phyloP scores from a whole-genome alignment of 257 asterid species.

The Solanum clarkiae region DNA sequence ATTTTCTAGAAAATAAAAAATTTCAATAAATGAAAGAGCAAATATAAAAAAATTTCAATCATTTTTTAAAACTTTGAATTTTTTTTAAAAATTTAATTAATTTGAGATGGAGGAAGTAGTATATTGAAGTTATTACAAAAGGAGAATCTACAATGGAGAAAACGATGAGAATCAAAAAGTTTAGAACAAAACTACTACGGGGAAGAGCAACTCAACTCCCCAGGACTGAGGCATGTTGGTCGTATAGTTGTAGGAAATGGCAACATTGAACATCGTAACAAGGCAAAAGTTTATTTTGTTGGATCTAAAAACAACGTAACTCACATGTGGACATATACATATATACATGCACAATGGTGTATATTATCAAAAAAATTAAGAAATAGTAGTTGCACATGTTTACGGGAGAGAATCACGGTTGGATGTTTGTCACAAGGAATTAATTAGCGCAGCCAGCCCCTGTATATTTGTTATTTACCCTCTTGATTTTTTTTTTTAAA shows the following conservation, averaged over 20 bases:
- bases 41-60: too few species aligned
- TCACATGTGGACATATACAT: background rate
- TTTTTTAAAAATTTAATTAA: too few species aligned
- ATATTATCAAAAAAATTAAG: background rate
- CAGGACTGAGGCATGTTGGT: constrained; percentile 48
- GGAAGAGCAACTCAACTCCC: constrained; percentile 13
- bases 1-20: too few species aligned
- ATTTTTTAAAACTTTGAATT: too few species aligned
- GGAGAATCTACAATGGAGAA: background rate
- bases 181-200: background rate
- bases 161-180: constrained; percentile 7
- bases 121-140: background rate
- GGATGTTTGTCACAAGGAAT: constrained; percentile 48
- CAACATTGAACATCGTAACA: background rate
- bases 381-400: constrained; percentile 30
- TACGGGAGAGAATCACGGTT: constrained; percentile 64
- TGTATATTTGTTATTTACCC: background rate
- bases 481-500: too few species aligned
- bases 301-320: constrained; percentile 4
- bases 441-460: background rate
- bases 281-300: background rate
- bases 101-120: accelerated
- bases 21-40: too few species aligned
- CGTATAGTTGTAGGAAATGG: constrained; percentile 10
- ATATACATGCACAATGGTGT: background rate